Base-by-base conservation (phyloP, 2,329 filamentous ascomycete genomes). In the Fusarium begoniae region DNA sequence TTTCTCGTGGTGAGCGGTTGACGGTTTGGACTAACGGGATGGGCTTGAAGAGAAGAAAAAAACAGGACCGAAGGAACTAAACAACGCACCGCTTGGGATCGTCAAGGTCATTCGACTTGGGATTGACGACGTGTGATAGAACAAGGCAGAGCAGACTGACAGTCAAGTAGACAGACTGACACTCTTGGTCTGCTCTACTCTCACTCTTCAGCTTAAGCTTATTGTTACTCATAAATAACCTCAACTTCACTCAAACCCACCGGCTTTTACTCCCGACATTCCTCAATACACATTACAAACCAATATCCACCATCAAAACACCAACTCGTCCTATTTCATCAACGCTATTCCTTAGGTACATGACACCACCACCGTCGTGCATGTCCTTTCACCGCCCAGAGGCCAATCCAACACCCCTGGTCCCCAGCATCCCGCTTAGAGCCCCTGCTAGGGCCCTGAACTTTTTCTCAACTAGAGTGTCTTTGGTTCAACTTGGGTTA, bases 261-360 rank as follows among this genome's bases (percentile, higher is more conserved):
- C 57, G 43, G 69, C 59, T 45, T 44, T 63, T 67, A 53, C 69
- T 48, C n/a, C 47, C 64, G 35, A 18, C 51, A 13, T 55, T n/a
- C 7, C 18, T 35, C 30, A 53, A 9, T 8, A 24, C n/a, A 30
- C n/a, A 53, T 53, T 37, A 53, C 50, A 53, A 54, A 54, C 11
- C 51, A 28, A 45, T 66, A 67, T 68, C 67, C 57, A 66, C 60
- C 37, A 26, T 48, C 56, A 41, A 30, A 37, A 37, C 30, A 53
- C 48, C n/a, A 26, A 20, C 30, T 35, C n/a, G 8, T 37, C 45
- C 20, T 58, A 51, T 38, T 61, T 30, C 55, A 74, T 20, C 67
- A 63, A 66, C 74, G 70, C 74, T 78, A 75, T 74, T 72, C 57
- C 68, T 66, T 54, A 30, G 63, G 70, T 76, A 75, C 76, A 78